phyloP scores from a whole-genome alignment of 495 filamentous ascomycete genomes.

The Penicillium mononematosum region DNA sequence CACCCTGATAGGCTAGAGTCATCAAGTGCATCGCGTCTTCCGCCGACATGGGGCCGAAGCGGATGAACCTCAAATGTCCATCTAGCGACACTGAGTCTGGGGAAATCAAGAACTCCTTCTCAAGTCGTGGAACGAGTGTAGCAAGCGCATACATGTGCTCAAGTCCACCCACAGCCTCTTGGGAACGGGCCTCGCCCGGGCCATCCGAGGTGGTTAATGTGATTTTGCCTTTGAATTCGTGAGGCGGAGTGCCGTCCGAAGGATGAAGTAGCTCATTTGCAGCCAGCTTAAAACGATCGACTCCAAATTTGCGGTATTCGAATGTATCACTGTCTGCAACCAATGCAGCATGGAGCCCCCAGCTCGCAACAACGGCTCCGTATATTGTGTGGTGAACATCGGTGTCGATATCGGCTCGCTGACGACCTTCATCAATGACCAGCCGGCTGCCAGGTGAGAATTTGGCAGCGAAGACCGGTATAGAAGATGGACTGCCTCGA shows the following conservation, averaged over 20 bases:
- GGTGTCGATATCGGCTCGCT: constrained; percentile 21
- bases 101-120: constrained; percentile 75
- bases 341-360: constrained; percentile 82
- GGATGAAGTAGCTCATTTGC: constrained; percentile 70
- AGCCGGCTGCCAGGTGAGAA: constrained; percentile 65
- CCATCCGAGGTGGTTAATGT: constrained; percentile 31
- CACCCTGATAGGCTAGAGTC: constrained; percentile 69
- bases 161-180: constrained; percentile 16
- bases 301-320: constrained; percentile 71
- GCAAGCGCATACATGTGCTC: constrained; percentile 70
- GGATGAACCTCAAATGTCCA: constrained; percentile 66
- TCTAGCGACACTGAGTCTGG: constrained; percentile 65
- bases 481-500: constrained; percentile 48
- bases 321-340: constrained; percentile 85
- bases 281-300: constrained; percentile 77
- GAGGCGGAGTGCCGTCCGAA: constrained; percentile 55
- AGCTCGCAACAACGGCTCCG: constrained; percentile 82
- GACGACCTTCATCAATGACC: constrained; percentile 39
- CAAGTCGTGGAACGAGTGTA: constrained; percentile 74
- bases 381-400: constrained; percentile 45
- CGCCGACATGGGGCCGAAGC: constrained; percentile 64
- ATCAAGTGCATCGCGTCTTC: constrained; percentile 71
- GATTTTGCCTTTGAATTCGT: constrained; percentile 66
- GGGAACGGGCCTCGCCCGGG: constrained; percentile 5
- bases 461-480: constrained; percentile 52